These are phyloP conservation scores for Fusarium cicatricum DNA, from an alignment of 2,329 filamentous ascomycete genomes.

Conservation along the genomic window DNA sequence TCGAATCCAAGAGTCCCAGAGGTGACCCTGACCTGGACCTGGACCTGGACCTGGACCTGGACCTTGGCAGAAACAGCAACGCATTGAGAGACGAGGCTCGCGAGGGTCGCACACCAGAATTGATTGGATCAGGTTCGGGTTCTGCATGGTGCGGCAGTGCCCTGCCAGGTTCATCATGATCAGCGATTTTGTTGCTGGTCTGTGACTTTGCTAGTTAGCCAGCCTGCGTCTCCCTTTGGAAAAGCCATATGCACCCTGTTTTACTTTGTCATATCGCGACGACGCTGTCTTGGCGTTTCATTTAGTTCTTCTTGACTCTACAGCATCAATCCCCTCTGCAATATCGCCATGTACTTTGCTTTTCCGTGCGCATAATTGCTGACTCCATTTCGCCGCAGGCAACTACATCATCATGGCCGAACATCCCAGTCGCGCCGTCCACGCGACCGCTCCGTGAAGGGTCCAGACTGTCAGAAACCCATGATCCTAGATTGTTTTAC, in stretches of 20 bases:
- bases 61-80: conserved; percentile 26
- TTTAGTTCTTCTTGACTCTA: conserved; percentile 7
- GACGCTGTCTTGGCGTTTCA: neutral
- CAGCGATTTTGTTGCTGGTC: neutral
- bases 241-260: too few relatives aligned
- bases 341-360: too few relatives aligned
- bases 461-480: conserved; percentile 35
- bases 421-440: conserved; percentile 34
- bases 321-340: neutral
- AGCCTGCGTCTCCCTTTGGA: neutral
- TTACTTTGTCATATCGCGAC: conserved; percentile 2
- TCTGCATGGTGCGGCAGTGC: conserved; percentile 36
- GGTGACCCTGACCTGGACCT: conserved; percentile 7
- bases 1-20: conserved; percentile 9
- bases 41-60: conserved; percentile 10
- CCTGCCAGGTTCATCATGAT: conserved; percentile 31
- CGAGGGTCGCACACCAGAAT: conserved; percentile 1
- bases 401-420: conserved; percentile 38
- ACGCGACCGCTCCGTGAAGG: conserved; percentile 35
- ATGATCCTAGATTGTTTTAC: conserved; percentile 28
- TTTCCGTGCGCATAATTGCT: conserved; percentile 11
- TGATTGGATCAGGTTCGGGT: conserved; percentile 35
- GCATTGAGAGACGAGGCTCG: conserved; percentile 14
- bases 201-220: too few relatives aligned
- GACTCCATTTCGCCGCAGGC: conserved; percentile 33